Base-by-base conservation (phyloP, 108 stramenopile genomes). In the Chaetoceros muelleri region DNA sequence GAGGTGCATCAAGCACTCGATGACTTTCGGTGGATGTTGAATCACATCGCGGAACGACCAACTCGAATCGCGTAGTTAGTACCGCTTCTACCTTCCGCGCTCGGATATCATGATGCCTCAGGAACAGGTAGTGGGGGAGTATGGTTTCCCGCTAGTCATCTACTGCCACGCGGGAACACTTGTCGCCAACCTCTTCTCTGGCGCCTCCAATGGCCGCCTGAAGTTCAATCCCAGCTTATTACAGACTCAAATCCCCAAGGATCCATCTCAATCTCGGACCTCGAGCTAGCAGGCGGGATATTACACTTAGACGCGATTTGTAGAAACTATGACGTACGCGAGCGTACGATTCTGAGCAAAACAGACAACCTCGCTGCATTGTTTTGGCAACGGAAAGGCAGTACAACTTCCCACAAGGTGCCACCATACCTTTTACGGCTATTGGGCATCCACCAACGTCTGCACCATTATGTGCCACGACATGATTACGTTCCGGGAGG, bases 361-460 rank as follows among this genome's bases (percentile, higher is more conserved):
- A n/a, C n/a, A n/a, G n/a, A n/a, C n/a, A n/a, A 75, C 53, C 74
- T 53, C n/a, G 46, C 64, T n/a, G 65, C 66, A 3, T 53, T 66
- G 2, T 65, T 29, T 31, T 78, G 71, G 65, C 52, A 69, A 28
- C 56, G 64, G 13, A 66, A 67, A 52, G 77, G 75, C 2, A 57
- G 57, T 28, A 60, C 64, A 24, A 63, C 71, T 22, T 62, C 74
- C 0, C 27, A 31, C 22, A 44, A 57, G 1, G 56, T 60, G 1
- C 69, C 70, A 0, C 66, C 70, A 7, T 72, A 66, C 47, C 73
- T 76, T 22, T 70, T 81, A 13, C 70, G 75, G 22, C 46, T 65
- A 18, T 57, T 56, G 19, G 27, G 64, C 27, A n/a, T n/a, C n/a
- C n/a, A n/a, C n/a, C n/a, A n/a, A n/a, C n/a, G n/a, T n/a, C n/a